Percentiles rank a stretch among this genome's conserved stretches.
Conservation (phyloP, 176 grass and related monocot species). For the Carex cristatella region DNA sequence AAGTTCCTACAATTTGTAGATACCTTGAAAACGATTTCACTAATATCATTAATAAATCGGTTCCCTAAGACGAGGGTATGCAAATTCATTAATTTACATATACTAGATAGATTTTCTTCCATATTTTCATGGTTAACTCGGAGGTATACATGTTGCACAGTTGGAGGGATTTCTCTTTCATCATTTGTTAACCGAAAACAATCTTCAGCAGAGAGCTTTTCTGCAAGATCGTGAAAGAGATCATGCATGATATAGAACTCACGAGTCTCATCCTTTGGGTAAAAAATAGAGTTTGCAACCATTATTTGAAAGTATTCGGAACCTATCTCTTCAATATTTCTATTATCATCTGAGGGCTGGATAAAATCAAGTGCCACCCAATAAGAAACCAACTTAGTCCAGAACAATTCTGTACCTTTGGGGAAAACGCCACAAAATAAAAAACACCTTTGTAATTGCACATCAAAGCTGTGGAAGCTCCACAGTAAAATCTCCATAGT, state of each 20-base stretch:
- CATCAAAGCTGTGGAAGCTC: background rate
- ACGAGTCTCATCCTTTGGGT: background rate
- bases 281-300: conserved; percentile 4
- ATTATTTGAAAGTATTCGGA: background rate
- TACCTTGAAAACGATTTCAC: background rate
- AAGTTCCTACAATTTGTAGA: background rate
- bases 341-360: background rate
- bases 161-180: background rate
- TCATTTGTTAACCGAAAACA: background rate
- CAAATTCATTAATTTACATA: background rate
- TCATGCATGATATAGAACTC: background rate
- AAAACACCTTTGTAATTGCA: conserved; percentile 1
- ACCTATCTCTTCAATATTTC: background rate
- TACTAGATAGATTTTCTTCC: background rate
- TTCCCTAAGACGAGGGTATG: background rate
- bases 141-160: background rate
- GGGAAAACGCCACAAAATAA: background rate
- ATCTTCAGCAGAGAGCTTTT: background rate
- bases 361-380: conserved; percentile 15
- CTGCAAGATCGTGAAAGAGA: background rate
- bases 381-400: background rate
- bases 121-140: background rate
- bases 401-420: background rate
- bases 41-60: too few relatives aligned
- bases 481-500: background rate